Conservation (phyloP, 1,139 yeast genomes). For the Hyphopichia burtonii region DNA sequence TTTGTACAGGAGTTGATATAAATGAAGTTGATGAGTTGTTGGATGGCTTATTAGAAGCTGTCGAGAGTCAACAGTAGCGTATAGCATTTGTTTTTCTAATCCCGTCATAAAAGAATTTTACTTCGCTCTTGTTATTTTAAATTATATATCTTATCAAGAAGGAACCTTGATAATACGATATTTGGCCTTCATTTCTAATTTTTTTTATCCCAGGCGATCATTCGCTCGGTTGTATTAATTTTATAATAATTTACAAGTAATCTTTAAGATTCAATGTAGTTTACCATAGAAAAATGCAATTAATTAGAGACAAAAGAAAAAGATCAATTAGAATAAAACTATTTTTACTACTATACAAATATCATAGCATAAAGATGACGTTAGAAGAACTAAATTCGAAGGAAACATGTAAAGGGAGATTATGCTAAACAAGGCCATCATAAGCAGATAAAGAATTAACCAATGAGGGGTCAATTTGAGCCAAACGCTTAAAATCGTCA, state of each 20-base stretch:
- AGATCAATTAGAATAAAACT: neutral
- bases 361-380: neutral
- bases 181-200: no score
- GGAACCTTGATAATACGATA: no score
- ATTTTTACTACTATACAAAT: neutral
- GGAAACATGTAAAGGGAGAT: neutral
- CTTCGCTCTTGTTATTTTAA: neutral
- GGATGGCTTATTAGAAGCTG: constrained; percentile 86
- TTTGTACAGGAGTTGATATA: constrained; percentile 81
- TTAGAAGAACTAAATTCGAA: neutral
- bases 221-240: no score
- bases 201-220: no score
- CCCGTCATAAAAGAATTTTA: neutral
- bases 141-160: no score
- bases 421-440: constrained; percentile 64
- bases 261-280: no score
- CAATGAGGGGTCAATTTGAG: constrained; percentile 80
- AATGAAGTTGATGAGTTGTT: constrained; percentile 77
- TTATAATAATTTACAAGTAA: neutral
- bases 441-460: constrained; percentile 76
- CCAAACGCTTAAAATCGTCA: constrained; percentile 81
- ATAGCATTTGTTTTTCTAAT: neutral
- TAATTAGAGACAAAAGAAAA: neutral
- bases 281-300: neutral
- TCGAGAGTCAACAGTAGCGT: constrained; percentile 58